phyloP scores from a whole-genome alignment of 352 stramenopile species.

The Aphanomyces invadans region DNA sequence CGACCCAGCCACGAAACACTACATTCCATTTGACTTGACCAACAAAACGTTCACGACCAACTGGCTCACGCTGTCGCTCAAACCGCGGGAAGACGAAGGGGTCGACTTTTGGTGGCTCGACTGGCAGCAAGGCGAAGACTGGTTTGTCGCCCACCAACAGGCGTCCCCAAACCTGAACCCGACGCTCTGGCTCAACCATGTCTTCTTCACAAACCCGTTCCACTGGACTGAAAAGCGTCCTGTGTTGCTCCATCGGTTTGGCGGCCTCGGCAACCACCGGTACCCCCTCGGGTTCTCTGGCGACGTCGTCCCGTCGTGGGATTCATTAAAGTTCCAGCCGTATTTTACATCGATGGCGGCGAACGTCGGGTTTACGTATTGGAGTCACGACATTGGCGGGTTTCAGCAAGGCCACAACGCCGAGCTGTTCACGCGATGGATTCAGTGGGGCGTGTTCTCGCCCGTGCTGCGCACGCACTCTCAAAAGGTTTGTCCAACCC shows the following conservation, averaged over 20 bases:
- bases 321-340: slow-evolving; percentile 35
- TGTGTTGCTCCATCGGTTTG: slow-evolving; percentile 40
- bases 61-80: slow-evolving; percentile 31
- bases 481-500: slow-evolving; percentile 24
- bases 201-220: slow-evolving; percentile 37
- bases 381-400: slow-evolving; percentile 43
- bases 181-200: slow-evolving; percentile 44
- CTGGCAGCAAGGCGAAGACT: slow-evolving; percentile 50
- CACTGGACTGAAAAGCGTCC: slow-evolving; percentile 30
- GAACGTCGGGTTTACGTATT: slow-evolving; percentile 44
- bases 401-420: slow-evolving; percentile 29
- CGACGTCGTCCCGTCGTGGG: slow-evolving; percentile 36
- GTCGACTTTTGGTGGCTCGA: slow-evolving; percentile 59
- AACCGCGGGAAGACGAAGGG: slow-evolving; percentile 28
- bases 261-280: slow-evolving; percentile 43
- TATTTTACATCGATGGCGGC: slow-evolving; percentile 41
- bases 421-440: slow-evolving; percentile 40
- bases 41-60: slow-evolving; percentile 30
- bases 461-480: slow-evolving; percentile 40
- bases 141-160: slow-evolving; percentile 28
- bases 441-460: slow-evolving; percentile 38
- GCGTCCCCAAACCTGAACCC: slow-evolving; percentile 34
- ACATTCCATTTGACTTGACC: slow-evolving; percentile 36
- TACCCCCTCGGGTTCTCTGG: slow-evolving; percentile 50
- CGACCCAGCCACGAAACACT: slow-evolving; percentile 29